Conservation (phyloP, 2,329 filamentous ascomycete genomes). For the Fusarium sp. region DNA sequence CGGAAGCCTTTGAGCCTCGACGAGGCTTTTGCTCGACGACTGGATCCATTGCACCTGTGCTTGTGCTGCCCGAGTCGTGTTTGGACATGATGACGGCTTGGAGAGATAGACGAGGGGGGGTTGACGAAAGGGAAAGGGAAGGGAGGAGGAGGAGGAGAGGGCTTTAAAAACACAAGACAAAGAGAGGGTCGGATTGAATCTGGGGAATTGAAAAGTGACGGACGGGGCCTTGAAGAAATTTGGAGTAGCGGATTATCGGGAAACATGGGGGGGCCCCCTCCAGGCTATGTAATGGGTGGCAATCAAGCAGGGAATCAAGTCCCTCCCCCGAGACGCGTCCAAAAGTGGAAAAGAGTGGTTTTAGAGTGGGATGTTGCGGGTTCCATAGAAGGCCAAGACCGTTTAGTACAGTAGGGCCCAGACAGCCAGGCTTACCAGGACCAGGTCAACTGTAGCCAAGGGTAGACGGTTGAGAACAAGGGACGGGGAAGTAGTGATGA, state of each 20-base stretch:
- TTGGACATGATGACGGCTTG: constrained; percentile 27
- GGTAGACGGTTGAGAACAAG: not conserved
- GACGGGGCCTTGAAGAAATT: constrained; percentile 27
- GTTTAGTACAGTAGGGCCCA: too few relatives aligned
- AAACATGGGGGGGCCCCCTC: constrained; percentile 8
- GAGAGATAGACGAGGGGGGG: too few relatives aligned
- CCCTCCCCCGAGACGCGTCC: not conserved
- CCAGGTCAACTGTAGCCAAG: not conserved
- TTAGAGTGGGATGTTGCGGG: not conserved
- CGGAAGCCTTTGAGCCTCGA: constrained; percentile 41
- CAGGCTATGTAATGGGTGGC: constrained; percentile 19
- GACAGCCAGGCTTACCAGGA: too few relatives aligned
- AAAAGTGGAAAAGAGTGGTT: not conserved
- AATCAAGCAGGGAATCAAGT: constrained; percentile 2
- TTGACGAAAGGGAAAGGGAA: too few relatives aligned
- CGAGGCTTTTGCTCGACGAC: constrained; percentile 45
- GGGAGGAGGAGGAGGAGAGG: not conserved
- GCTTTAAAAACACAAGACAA: constrained; percentile 24
- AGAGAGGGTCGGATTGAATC: constrained; percentile 7
- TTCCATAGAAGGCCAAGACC: not conserved
- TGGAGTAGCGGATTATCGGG: constrained; percentile 16
- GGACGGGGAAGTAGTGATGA: not conserved
- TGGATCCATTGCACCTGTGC: constrained; percentile 32
- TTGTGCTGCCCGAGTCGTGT: constrained; percentile 38
- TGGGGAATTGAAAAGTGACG: constrained; percentile 19